A percentile compares a stretch with the other conserved stretches of the same genome.
Evolutionary conservation across 345 rosid species (phyloP).

Genomic region (Abelmoschus esculentus): DNA sequence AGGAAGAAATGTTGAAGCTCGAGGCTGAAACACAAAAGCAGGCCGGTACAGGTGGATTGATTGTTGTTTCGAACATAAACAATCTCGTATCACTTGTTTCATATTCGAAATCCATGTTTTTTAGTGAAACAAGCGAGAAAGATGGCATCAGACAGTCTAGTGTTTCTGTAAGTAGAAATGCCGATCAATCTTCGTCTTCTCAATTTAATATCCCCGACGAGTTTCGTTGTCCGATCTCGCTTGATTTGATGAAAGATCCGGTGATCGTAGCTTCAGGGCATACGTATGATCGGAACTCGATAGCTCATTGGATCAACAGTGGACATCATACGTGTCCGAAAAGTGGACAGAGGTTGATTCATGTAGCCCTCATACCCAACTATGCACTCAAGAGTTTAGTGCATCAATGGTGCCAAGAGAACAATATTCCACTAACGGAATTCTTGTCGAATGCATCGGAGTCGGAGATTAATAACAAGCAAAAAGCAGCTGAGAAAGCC

Average conservation of each 20-base stretch:
- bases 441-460: slow-evolving; percentile 24
- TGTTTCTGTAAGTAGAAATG: slow-evolving; percentile 6
- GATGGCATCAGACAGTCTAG: slow-evolving; percentile 21
- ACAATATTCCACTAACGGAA: slow-evolving; percentile 39
- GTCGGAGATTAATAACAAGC: slow-evolving; percentile 21
- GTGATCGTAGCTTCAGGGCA: slow-evolving; percentile 65
- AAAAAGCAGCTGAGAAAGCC: slow-evolving; percentile 23
- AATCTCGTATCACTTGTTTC: slow-evolving; percentile 46
- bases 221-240: slow-evolving; percentile 57
- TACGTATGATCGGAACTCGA: slow-evolving; percentile 54
- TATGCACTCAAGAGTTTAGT: slow-evolving; percentile 53
- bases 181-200: slow-evolving; percentile 34
- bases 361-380: slow-evolving; percentile 60
- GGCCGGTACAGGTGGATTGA: slow-evolving; percentile 63
- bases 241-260: slow-evolving; percentile 61
- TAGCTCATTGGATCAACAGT: slow-evolving; percentile 57
- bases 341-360: slow-evolving; percentile 56
- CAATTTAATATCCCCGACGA: slow-evolving; percentile 46
- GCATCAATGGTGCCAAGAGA: slow-evolving; percentile 64
- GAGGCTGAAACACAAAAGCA: slow-evolving; percentile 49
- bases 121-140: slow-evolving; percentile 23
- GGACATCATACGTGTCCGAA: slow-evolving; percentile 69
- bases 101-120: slow-evolving; percentile 35
- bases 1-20: slow-evolving; percentile 43
- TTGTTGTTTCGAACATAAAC: slow-evolving; percentile 57